Conservation (phyloP, 768 basidiomycete species). For the Termitomyces sp. region DNA sequence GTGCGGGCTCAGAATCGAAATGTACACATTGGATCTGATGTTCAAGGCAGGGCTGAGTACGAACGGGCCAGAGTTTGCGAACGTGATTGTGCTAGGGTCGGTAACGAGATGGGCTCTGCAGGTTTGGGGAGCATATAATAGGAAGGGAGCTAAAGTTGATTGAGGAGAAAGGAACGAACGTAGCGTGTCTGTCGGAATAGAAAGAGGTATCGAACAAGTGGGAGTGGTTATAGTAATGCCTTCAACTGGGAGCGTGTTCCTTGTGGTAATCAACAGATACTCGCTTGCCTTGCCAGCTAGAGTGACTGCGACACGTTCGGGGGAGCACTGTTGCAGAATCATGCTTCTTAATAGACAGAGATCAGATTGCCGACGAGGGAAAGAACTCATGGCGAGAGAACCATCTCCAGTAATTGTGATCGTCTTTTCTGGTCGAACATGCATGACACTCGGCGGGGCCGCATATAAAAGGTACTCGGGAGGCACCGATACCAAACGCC, state of each 20-base stretch:
- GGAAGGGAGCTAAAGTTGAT: neutral
- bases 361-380: conserved; percentile 9
- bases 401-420: conserved; percentile 24
- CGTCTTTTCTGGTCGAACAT: conserved; percentile 17
- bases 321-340: conserved; percentile 8
- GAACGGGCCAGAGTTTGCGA: conserved; percentile 13
- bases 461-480: conserved; percentile 25
- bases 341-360: conserved; percentile 9
- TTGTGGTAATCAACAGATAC: conserved; percentile 1
- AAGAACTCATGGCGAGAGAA: conserved; percentile 17
- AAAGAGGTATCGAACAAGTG: neutral
- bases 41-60: conserved; percentile 20
- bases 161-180: conserved; percentile 4
- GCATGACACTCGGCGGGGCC: conserved; percentile 20
- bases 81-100: neutral
- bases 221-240: neutral
- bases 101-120: conserved; percentile 10
- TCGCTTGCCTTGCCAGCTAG: neutral
- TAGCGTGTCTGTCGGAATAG: conserved; percentile 3
- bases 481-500: conserved; percentile 12
- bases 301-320: conserved; percentile 1
- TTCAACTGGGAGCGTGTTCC: conserved; percentile 4
- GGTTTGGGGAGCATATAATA: conserved; percentile 14
- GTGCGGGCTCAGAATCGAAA: conserved; percentile 29
- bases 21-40: conserved; percentile 17